Evolutionary conservation across 176 grass and related monocot genomes (phyloP).

Genomic region (Stipa capillata): DNA sequence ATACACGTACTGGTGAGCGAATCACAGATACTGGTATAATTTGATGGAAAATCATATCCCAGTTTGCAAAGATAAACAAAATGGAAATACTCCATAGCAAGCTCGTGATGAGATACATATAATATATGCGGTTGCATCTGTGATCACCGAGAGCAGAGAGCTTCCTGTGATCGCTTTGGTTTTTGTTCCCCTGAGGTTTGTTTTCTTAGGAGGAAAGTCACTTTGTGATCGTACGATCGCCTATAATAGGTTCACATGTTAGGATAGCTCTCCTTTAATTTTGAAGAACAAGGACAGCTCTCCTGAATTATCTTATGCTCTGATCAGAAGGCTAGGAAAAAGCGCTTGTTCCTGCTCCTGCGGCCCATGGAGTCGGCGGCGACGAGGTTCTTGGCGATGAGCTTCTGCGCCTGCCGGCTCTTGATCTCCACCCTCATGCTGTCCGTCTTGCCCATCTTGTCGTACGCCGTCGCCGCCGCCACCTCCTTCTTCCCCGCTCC

Average conservation of each 20-base stretch:
- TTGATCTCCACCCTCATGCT: no score
- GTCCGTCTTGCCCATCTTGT: constrained; percentile 84
- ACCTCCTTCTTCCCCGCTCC: constrained; percentile 16
- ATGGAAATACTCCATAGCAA: neutral
- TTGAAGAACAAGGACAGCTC: neutral
- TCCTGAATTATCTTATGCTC: no score
- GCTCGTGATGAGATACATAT: neutral
- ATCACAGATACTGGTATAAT: neutral
- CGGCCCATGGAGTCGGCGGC: constrained; percentile 37
- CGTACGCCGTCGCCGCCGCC: no score
- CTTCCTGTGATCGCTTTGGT: no score
- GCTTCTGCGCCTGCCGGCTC: no score
- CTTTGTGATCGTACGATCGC: neutral
- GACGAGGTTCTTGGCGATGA: no score
- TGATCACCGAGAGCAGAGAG: neutral
- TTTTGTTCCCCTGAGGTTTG: no score
- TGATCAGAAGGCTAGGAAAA: constrained; percentile 35
- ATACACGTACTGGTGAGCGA: neutral
- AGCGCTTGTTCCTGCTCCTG: constrained; percentile 31
- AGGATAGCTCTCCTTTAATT: no score
- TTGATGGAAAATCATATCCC: no score
- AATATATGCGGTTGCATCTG: neutral
- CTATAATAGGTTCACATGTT: no score
- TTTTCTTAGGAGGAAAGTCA: no score
- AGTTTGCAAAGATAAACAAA: neutral